These are phyloP conservation scores for Stromatinia cepivora DNA, from an alignment of 2,329 filamentous ascomycete species.

Conservation along the genomic window DNA sequence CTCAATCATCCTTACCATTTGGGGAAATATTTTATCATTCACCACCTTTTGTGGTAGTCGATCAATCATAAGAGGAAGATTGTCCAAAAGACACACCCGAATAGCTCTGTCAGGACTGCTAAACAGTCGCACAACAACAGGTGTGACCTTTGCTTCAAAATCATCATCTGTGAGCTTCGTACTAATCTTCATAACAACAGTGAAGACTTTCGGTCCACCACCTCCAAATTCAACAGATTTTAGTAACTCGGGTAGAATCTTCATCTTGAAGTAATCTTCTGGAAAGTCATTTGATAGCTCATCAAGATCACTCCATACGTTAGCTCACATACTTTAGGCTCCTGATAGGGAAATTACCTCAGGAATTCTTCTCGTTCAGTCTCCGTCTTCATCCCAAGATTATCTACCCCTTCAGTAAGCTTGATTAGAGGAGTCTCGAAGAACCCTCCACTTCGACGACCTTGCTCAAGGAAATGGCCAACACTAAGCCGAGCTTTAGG, in stretches of 20 bases:
- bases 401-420: constrained; percentile 89
- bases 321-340: constrained; percentile 8
- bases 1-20: constrained; percentile 62
- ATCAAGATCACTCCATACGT: constrained; percentile 65
- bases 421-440: constrained; percentile 93
- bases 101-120: constrained; percentile 88
- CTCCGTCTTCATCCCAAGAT: constrained; percentile 82
- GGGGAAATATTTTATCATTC: constrained; percentile 95
- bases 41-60: constrained; percentile 83
- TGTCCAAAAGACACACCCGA: constrained; percentile 86
- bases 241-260: constrained; percentile 90
- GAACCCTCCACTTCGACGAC: constrained; percentile 76
- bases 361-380: constrained; percentile 83
- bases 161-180: constrained; percentile 85
- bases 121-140: constrained; percentile 85
- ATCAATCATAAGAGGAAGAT: constrained; percentile 87
- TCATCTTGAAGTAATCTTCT: constrained; percentile 97
- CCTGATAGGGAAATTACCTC: constrained; percentile 50
- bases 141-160: constrained; percentile 80
- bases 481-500: constrained; percentile 86
- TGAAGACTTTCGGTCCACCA: constrained; percentile 87
- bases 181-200: constrained; percentile 86
- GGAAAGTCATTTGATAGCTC: constrained; percentile 90
- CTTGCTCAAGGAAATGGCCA: constrained; percentile 86
- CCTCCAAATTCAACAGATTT: constrained; percentile 99